These are phyloP conservation scores for Lycium barbarum DNA, from an alignment of 257 asterid species.

Conservation along the genomic window DNA sequence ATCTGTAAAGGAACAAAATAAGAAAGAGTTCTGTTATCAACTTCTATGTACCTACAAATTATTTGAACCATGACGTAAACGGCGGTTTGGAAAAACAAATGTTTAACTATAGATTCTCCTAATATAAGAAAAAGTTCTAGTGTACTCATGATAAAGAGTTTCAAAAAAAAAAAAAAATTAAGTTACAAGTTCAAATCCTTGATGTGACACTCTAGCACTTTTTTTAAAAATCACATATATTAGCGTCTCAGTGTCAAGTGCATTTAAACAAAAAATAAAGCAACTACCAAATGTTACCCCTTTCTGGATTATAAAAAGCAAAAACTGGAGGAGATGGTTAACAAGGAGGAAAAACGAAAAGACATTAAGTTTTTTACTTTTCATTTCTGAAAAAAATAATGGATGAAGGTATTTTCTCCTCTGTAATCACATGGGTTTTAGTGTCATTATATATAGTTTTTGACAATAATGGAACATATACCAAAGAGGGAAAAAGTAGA, in stretches of 20 bases:
- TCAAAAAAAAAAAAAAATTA: too few relatives aligned
- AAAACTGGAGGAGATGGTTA: too few relatives aligned
- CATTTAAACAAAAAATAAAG: neutral
- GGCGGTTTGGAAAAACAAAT: neutral
- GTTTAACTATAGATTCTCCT: neutral
- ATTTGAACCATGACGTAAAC: neutral
- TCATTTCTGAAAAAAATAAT: too few relatives aligned
- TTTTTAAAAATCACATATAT: too few relatives aligned
- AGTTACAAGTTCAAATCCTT: too few relatives aligned
- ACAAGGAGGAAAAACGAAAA: too few relatives aligned
- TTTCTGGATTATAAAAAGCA: neutral
- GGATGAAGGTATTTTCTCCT: neutral
- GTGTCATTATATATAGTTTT: neutral
- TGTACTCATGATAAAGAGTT: too few relatives aligned
- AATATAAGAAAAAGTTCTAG: too few relatives aligned
- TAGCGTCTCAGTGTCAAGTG: too few relatives aligned
- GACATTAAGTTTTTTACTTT: too few relatives aligned
- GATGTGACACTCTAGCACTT: neutral
- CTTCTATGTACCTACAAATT: neutral
- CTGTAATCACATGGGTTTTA: neutral
- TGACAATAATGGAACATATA: neutral
- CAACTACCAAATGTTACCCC: neutral
- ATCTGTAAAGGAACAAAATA: neutral
- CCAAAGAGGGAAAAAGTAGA: neutral
- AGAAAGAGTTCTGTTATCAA: neutral